These are phyloP conservation scores for Adansonia rubrostipa DNA, from an alignment of 441 rosid species.

Conservation along the genomic window DNA sequence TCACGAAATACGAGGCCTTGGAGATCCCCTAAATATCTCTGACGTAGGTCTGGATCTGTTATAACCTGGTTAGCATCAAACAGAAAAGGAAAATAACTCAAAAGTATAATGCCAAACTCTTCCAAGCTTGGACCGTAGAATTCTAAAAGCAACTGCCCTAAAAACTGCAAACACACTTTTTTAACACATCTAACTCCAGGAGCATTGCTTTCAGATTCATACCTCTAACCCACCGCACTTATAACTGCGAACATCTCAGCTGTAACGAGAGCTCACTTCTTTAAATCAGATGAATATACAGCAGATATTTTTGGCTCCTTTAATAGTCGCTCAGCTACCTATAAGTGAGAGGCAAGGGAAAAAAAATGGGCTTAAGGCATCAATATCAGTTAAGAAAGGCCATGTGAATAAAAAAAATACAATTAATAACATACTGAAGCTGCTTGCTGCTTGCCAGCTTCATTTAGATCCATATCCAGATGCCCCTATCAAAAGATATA, in stretches of 20 bases:
- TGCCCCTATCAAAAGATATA: conserved; percentile 49
- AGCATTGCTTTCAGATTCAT: not conserved
- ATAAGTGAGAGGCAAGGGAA: not conserved
- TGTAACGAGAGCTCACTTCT: conserved; percentile 65
- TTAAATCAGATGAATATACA: conserved; percentile 77
- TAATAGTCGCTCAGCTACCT: conserved; percentile 56
- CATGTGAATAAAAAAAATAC: conserved; percentile 1
- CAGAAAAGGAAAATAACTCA: not conserved
- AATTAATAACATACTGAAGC: conserved; percentile 32
- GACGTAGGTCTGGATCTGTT: conserved; percentile 43
- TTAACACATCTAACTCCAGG: conserved; percentile 15
- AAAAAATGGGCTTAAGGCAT: not conserved
- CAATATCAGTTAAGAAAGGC: conserved; percentile 22
- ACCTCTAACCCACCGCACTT: conserved; percentile 64
- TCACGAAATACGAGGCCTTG: conserved; percentile 68
- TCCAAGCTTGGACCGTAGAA: not conserved
- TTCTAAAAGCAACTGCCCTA: not conserved
- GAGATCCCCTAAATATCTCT: conserved; percentile 80
- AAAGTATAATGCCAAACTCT: not conserved
- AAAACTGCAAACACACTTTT: not conserved
- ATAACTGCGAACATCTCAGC: conserved; percentile 63
- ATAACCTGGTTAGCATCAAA: conserved; percentile 18
- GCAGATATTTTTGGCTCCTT: conserved; percentile 56
- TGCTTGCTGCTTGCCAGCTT: conserved; percentile 60
- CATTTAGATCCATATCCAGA: conserved; percentile 58